phyloP scores from a whole-genome alignment of 129 eudicot genomes.

The Kitagawia praeruptora region DNA sequence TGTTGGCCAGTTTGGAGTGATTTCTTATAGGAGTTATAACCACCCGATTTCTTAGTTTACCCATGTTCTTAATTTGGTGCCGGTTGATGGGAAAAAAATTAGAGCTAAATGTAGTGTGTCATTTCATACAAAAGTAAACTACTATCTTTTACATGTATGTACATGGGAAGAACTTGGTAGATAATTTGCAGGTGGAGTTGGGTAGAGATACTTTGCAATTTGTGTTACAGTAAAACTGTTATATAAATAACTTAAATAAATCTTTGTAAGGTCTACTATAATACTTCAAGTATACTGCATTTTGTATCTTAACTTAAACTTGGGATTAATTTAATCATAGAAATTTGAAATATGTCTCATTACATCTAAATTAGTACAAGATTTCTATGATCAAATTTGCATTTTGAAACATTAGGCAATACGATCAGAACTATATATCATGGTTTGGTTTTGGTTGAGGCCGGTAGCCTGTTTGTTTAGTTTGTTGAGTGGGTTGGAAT shows the following conservation, averaged over 20 bases:
- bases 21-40: not conserved
- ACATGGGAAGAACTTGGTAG: not conserved
- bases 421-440: no score
- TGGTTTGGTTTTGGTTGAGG: not conserved
- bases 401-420: no score
- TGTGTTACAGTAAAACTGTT: not conserved
- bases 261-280: no score
- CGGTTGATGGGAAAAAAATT: conserved; percentile 38
- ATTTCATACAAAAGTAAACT: not conserved
- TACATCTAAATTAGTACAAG: no score
- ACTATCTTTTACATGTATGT: not conserved
- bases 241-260: no score
- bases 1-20: conserved; percentile 1
- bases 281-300: no score
- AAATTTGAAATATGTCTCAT: not conserved
- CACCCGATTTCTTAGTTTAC: not conserved
- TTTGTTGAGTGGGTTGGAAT: not conserved
- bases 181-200: not conserved
- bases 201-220: not conserved
- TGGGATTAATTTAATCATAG: not conserved
- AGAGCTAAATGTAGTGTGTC: not conserved
- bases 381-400: no score
- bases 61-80: conserved; percentile 18
- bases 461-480: not conserved
- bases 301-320: not conserved